These are phyloP conservation scores for Rhodotorula sp. DNA, from an alignment of 1,284 basidiomycete species.

Conservation along the genomic window DNA sequence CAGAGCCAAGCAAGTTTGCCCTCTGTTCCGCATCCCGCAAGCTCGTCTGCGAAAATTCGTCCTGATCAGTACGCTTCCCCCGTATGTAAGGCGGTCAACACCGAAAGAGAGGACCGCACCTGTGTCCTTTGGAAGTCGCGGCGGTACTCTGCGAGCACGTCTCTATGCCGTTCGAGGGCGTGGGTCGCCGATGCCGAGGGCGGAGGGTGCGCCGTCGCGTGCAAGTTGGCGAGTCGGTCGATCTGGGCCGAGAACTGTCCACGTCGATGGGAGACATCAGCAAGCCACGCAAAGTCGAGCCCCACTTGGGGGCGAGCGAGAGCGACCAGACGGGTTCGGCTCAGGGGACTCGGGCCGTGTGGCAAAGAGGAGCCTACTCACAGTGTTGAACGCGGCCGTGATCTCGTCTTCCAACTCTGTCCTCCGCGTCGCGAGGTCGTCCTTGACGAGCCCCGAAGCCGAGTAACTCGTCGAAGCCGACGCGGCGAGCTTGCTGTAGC, in stretches of 20 bases:
- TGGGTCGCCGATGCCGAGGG: constrained; percentile 82
- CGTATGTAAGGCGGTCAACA: not conserved
- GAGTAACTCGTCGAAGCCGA: constrained; percentile 60
- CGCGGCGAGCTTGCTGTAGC: constrained; percentile 80
- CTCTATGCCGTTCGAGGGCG: constrained; percentile 82
- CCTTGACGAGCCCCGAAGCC: constrained; percentile 41
- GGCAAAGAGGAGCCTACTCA: constrained; percentile 48
- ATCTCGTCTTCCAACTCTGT: constrained; percentile 67
- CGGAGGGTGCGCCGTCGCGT: constrained; percentile 54
- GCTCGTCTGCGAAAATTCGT: constrained; percentile 58
- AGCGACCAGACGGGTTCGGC: not conserved
- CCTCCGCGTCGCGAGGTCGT: constrained; percentile 57
- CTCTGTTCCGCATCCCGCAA: constrained; percentile 81
- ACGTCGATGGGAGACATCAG: not conserved
- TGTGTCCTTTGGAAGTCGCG: constrained; percentile 80
- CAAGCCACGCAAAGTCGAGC: not conserved
- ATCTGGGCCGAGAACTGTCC: constrained; percentile 28
- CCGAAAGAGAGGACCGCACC: constrained; percentile 52
- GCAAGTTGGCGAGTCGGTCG: constrained; percentile 32
- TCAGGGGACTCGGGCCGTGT: not conserved
- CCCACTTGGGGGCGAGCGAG: constrained; percentile 1
- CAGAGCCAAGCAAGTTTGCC: constrained; percentile 82
- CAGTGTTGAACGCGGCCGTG: constrained; percentile 83
- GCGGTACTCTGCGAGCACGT: constrained; percentile 82
- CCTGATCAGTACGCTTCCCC: no score